Conservation (phyloP, 2,329 filamentous ascomycete species). For the Microsporum audouinii region DNA sequence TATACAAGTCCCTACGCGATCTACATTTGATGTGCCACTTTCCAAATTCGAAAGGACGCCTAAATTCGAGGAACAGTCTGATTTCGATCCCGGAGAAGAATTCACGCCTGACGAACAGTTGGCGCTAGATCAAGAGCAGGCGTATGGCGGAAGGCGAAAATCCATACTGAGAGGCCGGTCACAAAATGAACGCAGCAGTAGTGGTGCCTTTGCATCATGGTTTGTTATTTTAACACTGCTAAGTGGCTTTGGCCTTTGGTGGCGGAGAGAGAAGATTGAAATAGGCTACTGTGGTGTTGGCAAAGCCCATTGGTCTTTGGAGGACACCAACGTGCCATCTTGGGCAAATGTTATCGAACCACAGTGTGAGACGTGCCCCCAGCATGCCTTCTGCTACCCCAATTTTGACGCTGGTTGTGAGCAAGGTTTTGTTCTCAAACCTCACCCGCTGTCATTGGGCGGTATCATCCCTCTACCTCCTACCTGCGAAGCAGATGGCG, state of each 20-base stretch:
- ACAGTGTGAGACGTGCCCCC: constrained; percentile 78
- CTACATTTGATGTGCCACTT: constrained; percentile 48
- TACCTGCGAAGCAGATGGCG: constrained; percentile 87
- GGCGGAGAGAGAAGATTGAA: constrained; percentile 87
- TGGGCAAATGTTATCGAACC: constrained; percentile 61
- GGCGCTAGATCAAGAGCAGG: constrained; percentile 61
- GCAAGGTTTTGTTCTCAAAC: constrained; percentile 70
- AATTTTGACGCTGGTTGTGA: constrained; percentile 72
- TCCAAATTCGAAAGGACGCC: constrained; percentile 29
- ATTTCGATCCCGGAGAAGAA: constrained; percentile 64
- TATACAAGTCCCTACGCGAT: constrained; percentile 44
- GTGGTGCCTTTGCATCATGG: constrained; percentile 53
- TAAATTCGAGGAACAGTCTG: constrained; percentile 32
- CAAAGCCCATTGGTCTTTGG: constrained; percentile 47
- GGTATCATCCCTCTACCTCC: constrained; percentile 76
- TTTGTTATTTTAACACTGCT: constrained; percentile 60
- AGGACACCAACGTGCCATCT: constrained; percentile 58
- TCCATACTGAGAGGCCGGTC: constrained; percentile 9
- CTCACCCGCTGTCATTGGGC: constrained; percentile 70
- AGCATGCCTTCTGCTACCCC: constrained; percentile 77
- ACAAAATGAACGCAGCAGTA: constrained; percentile 31
- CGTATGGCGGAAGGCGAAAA: constrained; percentile 39
- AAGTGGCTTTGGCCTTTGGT: constrained; percentile 66
- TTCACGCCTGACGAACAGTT: constrained; percentile 87
- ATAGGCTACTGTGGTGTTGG: constrained; percentile 91